Percentiles rank a stretch among this genome's conserved stretches.
These are phyloP conservation scores for Aegle marmelos DNA, from an alignment of 345 rosid genomes.

Conservation along the genomic window DNA sequence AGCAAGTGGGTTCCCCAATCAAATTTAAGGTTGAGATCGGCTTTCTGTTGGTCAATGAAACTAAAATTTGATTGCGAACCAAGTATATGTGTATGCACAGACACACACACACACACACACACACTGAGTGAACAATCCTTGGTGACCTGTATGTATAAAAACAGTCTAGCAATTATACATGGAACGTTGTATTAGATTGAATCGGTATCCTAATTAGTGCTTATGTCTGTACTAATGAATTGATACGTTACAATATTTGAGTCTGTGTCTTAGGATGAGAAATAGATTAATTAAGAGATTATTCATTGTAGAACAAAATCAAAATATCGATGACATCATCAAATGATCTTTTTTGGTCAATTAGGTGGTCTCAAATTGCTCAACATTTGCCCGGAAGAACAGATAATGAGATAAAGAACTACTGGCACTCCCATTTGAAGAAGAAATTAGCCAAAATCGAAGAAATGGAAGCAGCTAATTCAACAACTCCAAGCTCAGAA, in stretches of 20 bases:
- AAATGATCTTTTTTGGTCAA: background rate
- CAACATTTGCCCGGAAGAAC: conserved; percentile 92
- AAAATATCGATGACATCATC: background rate
- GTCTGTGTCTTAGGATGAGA: too few relatives aligned
- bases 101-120: too few relatives aligned
- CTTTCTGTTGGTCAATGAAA: background rate
- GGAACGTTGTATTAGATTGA: too few relatives aligned
- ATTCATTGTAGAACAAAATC: background rate
- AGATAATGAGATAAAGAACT: conserved; percentile 88
- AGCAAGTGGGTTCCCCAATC: background rate
- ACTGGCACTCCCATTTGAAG: conserved; percentile 89
- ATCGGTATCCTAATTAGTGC: too few relatives aligned
- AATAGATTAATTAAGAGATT: background rate
- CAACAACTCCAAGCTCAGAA: conserved; percentile 28
- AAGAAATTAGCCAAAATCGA: conserved; percentile 51
- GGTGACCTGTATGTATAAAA: too few relatives aligned
- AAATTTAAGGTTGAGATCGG: background rate
- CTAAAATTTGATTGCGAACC: background rate
- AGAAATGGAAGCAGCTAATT: conserved; percentile 25
- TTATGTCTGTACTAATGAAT: too few relatives aligned
- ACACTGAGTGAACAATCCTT: too few relatives aligned
- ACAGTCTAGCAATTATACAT: too few relatives aligned
- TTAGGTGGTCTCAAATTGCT: conserved; percentile 90
- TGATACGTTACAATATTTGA: too few relatives aligned
- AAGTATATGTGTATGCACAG: too few relatives aligned